Base-by-base conservation (phyloP, 2,329 filamentous ascomycete genomes). In the Beauveria scarabaeidicola region DNA sequence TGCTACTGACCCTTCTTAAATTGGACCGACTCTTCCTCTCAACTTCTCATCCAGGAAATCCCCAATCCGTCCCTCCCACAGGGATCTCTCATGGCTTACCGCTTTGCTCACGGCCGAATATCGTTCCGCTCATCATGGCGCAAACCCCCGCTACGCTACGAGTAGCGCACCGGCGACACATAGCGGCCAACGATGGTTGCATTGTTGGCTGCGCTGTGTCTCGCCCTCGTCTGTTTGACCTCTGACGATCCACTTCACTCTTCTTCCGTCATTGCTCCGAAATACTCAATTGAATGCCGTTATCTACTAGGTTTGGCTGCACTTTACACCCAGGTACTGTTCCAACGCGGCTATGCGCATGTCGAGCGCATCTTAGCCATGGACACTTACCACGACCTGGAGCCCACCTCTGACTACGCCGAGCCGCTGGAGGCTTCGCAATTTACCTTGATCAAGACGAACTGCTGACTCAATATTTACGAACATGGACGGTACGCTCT, bases 331-430 rank as follows among this genome's bases (percentile, higher is more conserved):
- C 6, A 6, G 8, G 19, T 3, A 40, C 19, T 17, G n/a, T 32
- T 5, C 8, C 21, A 3, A 40, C 7, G 19, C 19, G 29, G 25
- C 32, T 38, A 13, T 23, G 29, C 50, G 13, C 29, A 23, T 23
- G 11, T 15, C 4, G 29, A n/a, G n/a, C n/a, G n/a, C n/a, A n/a
- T n/a, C n/a, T n/a, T n/a, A n/a, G 9, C 36, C 25, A 54, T 54
- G 52, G 53, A 56, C 8, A 29, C 5, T n/a, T 8, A 36, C n/a
- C 15, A 46, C 23, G 36, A 40, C 46, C 29, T 52, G 19, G 57
- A 59, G 3, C 11, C 47, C 17, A 54, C 58, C 23, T 54, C 58
- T 29, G 50, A 59, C 41, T 59, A 59, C 32, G 51, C 41, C 21
- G 48, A 46, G 29, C 54, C 58, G n/a, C 25, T 59, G 38, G 25